phyloP scores from a whole-genome alignment of 495 filamentous ascomycete genomes.

The Elaphomyces granulatus region DNA sequence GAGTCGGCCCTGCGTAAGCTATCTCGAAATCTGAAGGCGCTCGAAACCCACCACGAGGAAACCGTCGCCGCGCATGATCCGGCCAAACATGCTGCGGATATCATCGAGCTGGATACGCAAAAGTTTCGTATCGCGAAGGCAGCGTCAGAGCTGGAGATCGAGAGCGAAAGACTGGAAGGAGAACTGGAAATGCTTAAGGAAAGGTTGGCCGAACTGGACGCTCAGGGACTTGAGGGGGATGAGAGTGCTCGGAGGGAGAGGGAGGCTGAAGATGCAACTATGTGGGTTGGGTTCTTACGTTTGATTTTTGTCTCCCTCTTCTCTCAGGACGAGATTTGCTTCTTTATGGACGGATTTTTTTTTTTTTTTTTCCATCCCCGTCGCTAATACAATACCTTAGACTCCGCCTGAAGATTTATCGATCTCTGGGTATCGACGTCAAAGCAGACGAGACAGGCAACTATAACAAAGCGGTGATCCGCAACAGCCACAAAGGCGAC shows the following conservation, averaged over 20 bases:
- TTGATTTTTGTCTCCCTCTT: not conserved
- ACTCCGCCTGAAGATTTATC: constrained; percentile 79
- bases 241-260: constrained; percentile 40
- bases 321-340: no score
- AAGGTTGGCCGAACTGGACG: constrained; percentile 65
- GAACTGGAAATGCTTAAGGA: constrained; percentile 66
- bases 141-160: constrained; percentile 77
- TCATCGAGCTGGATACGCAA: constrained; percentile 74
- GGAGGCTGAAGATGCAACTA: constrained; percentile 45
- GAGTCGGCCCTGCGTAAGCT: constrained; percentile 58
- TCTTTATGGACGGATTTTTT: not conserved
- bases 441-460: constrained; percentile 69
- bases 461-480: constrained; percentile 73
- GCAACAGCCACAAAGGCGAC: constrained; percentile 77
- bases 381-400: constrained; percentile 22
- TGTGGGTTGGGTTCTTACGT: constrained; percentile 19
- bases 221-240: constrained; percentile 57
- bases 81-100: constrained; percentile 61
- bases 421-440: constrained; percentile 79
- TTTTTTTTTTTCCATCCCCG: no score
- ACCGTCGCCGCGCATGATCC: constrained; percentile 55
- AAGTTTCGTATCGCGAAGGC: constrained; percentile 91
- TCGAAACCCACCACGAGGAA: constrained; percentile 56
- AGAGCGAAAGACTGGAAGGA: constrained; percentile 70
- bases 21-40: constrained; percentile 52